Evolutionary conservation across 2,329 filamentous ascomycete species (phyloP).

Genomic region (Blumeria graminis): DNA sequence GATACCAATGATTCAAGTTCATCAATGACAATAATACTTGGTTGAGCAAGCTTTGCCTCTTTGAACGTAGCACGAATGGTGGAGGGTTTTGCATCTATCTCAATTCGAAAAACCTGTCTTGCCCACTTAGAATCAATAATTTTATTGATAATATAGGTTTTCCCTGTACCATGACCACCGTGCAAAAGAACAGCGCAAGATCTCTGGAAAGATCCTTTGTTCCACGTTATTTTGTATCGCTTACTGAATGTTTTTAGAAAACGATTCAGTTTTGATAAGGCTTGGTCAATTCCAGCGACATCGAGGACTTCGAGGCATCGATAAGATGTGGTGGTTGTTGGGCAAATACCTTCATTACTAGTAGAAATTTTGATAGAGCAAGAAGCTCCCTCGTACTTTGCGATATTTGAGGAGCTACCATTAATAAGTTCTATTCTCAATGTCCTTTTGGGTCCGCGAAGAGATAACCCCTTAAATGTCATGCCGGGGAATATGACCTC

Average conservation of each 20-base stretch:
- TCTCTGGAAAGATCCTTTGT: conserved; percentile 11
- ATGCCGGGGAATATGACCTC: conserved; percentile 49
- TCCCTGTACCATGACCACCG: conserved; percentile 66
- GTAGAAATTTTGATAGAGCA: conserved; percentile 11
- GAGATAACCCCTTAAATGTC: conserved; percentile 38
- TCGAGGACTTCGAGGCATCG: conserved; percentile 19
- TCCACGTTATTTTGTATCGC: conserved; percentile 11
- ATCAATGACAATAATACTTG: conserved; percentile 61
- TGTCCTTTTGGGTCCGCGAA: conserved; percentile 29
- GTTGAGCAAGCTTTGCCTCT: conserved; percentile 41
- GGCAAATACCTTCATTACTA: neutral
- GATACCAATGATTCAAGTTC: conserved; percentile 46
- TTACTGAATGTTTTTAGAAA: conserved; percentile 33
- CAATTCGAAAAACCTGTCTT: conserved; percentile 33
- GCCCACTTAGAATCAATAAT: conserved; percentile 48
- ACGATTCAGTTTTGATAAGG: conserved; percentile 40
- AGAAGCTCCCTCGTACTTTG: conserved; percentile 7
- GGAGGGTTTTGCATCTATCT: conserved; percentile 28
- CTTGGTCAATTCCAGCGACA: conserved; percentile 43
- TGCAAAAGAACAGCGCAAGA: conserved; percentile 30
- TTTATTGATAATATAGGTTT: conserved; percentile 46
- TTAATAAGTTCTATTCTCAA: conserved; percentile 36
- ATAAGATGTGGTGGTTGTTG: too few species aligned
- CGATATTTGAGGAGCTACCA: conserved; percentile 19
- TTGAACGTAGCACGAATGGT: conserved; percentile 44